Evolutionary conservation across 306 rosid genomes (phyloP).

Genomic region (Canavalia gladiata): DNA sequence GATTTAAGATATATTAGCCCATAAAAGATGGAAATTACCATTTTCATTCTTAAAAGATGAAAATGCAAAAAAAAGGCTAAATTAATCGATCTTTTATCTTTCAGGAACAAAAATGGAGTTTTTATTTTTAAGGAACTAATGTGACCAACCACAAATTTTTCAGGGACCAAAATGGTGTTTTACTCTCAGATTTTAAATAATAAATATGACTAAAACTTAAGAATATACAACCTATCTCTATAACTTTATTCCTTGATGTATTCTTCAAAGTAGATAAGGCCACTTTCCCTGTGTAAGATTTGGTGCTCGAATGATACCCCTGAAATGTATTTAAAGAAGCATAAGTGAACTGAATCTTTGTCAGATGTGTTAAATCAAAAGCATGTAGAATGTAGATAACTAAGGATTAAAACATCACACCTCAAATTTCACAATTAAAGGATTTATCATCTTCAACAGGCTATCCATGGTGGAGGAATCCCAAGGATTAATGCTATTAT

Average conservation of each 20-base stretch:
- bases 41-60: not conserved
- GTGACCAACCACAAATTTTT: not conserved
- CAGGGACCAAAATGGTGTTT: not conserved
- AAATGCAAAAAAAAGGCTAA: not conserved
- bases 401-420: constrained; percentile 58
- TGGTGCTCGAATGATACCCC: constrained; percentile 76
- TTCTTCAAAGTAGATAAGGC: constrained; percentile 69
- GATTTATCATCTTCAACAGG: constrained; percentile 64
- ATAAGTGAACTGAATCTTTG: constrained; percentile 36
- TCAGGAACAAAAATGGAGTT: not conserved
- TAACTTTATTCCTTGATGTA: constrained; percentile 82
- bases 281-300: constrained; percentile 79
- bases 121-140: not conserved
- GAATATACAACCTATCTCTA: constrained; percentile 76
- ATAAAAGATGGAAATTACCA: not conserved
- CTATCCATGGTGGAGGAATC: constrained; percentile 63
- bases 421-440: constrained; percentile 60
- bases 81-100: not conserved
- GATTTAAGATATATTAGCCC: not conserved
- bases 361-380: constrained; percentile 21
- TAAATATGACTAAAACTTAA: constrained; percentile 27
- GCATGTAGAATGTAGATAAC: constrained; percentile 14
- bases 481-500: constrained; percentile 77
- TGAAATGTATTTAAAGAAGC: constrained; percentile 50
- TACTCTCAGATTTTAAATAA: constrained; percentile 10